Evolutionary conservation across 768 basidiomycete species (phyloP).

Genomic region (Panaeolus cyanescens): DNA sequence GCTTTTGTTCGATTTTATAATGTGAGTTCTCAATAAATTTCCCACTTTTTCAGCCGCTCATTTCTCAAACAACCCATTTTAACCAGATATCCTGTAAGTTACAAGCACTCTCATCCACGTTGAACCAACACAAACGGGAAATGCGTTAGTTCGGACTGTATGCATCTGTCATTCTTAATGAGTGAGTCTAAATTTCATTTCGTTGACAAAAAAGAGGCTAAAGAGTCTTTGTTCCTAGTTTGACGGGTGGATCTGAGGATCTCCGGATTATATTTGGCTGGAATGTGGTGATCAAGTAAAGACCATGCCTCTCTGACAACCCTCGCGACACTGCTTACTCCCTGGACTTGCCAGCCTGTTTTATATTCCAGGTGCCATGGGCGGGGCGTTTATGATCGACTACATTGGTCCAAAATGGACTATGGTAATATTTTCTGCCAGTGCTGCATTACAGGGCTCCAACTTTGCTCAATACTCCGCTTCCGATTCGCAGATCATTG

Average conservation of each 20-base stretch:
- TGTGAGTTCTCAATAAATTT: no score
- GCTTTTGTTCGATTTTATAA: conserved; percentile 82
- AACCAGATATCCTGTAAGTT: conserved; percentile 61
- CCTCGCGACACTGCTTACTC: conserved; percentile 30
- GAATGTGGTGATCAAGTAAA: no score
- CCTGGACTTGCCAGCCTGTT: conserved; percentile 26
- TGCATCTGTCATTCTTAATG: conserved; percentile 71
- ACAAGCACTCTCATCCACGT: neutral
- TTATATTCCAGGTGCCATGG: conserved; percentile 52
- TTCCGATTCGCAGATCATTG: conserved; percentile 51
- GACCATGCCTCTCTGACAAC: no score
- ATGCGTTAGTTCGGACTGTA: conserved; percentile 72
- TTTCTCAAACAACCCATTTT: neutral
- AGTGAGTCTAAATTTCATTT: conserved; percentile 41
- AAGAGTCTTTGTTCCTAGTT: conserved; percentile 44
- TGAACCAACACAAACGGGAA: neutral
- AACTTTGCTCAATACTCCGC: no score
- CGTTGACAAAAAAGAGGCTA: neutral
- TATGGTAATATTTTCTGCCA: no score
- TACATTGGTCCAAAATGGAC: conserved; percentile 72
- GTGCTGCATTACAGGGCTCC: no score
- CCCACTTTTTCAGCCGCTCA: neutral
- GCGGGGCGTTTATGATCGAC: conserved; percentile 76
- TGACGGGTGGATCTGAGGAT: conserved; percentile 59
- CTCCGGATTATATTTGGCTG: no score